Evolutionary conservation across 2,329 filamentous ascomycete genomes (phyloP).

Genomic region (Nothophoma quercina): DNA sequence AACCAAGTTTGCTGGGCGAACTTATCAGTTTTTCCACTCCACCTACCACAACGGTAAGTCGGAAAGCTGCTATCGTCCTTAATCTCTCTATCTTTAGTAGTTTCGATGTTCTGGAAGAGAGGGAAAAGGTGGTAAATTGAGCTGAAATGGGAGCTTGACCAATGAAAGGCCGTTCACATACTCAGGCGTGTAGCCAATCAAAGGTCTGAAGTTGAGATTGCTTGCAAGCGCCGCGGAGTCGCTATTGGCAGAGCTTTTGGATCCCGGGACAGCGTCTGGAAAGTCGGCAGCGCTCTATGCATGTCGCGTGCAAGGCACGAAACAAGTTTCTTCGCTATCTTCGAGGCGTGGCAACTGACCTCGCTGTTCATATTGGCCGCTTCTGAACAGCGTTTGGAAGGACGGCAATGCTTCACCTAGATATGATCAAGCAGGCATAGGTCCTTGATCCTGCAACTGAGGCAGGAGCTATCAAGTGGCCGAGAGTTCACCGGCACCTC

Average conservation of each 20-base stretch:
- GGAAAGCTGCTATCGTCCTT: not conserved
- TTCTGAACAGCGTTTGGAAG: not conserved
- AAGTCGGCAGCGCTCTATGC: conserved; percentile 2
- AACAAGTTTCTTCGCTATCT: not conserved
- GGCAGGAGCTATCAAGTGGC: not conserved
- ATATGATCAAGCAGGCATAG: too few relatives aligned
- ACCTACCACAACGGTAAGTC: not conserved
- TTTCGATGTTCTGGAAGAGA: not conserved
- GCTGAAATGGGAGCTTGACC: not conserved
- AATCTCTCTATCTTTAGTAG: conserved; percentile 3
- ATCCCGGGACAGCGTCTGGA: conserved; percentile 8
- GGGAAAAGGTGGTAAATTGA: conserved; percentile 6
- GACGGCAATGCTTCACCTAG: not conserved
- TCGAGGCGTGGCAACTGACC: not conserved
- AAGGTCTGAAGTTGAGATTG: not conserved
- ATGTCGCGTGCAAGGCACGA: not conserved
- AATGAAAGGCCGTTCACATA: not conserved
- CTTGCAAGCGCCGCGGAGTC: conserved; percentile 2
- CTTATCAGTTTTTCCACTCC: conserved; percentile 6
- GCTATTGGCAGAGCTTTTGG: conserved; percentile 1
- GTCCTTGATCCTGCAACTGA: too few relatives aligned
- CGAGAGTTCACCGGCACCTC: not conserved
- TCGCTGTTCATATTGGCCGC: not conserved
- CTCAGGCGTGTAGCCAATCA: not conserved
- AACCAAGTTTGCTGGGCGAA: conserved; percentile 2